These are phyloP conservation scores for Plenodomus tracheiphilus DNA, from an alignment of 2,329 filamentous ascomycete genomes.

Conservation along the genomic window DNA sequence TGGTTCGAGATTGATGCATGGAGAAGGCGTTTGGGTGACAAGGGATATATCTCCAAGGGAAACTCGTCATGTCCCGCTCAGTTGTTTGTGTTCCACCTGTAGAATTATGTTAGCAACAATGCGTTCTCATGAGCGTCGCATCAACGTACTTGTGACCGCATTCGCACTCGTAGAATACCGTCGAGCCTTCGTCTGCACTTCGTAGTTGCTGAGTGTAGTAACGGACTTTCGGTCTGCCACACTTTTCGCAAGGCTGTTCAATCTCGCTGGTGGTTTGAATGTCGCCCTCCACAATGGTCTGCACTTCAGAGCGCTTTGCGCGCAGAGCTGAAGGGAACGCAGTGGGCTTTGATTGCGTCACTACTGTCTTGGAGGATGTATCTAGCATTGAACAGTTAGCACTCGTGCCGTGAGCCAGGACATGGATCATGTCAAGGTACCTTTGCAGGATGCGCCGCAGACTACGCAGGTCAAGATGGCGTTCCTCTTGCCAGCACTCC, in stretches of 20 bases:
- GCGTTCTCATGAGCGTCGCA: neutral
- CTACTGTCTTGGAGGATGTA: constrained; percentile 67
- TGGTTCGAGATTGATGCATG: constrained; percentile 17
- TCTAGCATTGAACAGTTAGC: constrained; percentile 19
- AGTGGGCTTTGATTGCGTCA: constrained; percentile 82
- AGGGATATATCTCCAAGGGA: neutral
- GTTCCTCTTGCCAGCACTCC: constrained; percentile 75
- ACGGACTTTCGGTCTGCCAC: constrained; percentile 78
- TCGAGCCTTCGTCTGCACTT: constrained; percentile 92
- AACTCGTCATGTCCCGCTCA: constrained; percentile 48
- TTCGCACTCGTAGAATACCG: constrained; percentile 86
- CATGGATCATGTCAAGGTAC: constrained; percentile 50
- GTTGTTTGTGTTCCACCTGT: constrained; percentile 63
- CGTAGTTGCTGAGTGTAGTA: constrained; percentile 85
- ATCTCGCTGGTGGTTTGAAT: constrained; percentile 73
- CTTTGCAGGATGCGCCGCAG: constrained; percentile 83
- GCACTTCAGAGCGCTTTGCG: constrained; percentile 83
- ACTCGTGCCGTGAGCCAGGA: neutral
- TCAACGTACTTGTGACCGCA: constrained; percentile 77
- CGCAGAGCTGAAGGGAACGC: constrained; percentile 90
- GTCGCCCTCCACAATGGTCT: constrained; percentile 77
- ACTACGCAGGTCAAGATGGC: constrained; percentile 80
- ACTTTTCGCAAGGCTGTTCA: constrained; percentile 74
- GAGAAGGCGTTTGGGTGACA: constrained; percentile 28
- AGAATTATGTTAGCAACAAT: constrained; percentile 24